Percentiles rank a stretch among this genome's conserved stretches.
These are phyloP conservation scores for Mucor indicus DNA, from an alignment of 371 early-diverging fungal species.

Conservation along the genomic window DNA sequence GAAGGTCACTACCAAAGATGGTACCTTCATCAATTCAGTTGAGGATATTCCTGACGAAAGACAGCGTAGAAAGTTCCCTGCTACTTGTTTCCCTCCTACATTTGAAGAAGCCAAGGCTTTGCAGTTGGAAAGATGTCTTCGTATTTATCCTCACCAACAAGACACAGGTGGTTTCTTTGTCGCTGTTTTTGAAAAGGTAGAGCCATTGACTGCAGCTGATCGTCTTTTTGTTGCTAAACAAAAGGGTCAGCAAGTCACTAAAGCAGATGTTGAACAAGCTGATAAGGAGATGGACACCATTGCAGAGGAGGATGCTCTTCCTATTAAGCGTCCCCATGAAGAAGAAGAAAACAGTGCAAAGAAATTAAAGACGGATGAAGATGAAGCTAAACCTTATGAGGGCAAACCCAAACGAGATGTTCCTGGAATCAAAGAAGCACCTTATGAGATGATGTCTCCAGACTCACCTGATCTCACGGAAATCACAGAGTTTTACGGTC, in stretches of 20 bases:
- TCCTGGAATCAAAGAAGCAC: constrained; percentile 65
- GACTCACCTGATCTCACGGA: constrained; percentile 55
- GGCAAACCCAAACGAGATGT: constrained; percentile 49
- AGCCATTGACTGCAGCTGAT: constrained; percentile 59
- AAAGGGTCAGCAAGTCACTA: constrained; percentile 16
- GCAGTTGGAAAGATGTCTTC: constrained; percentile 53
- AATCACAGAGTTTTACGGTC: constrained; percentile 65
- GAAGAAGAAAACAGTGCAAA: constrained; percentile 6
- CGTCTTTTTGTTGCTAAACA: constrained; percentile 28
- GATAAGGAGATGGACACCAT: constrained; percentile 10
- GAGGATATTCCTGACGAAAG: constrained; percentile 58
- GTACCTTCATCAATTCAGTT: constrained; percentile 48
- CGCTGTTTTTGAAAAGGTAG: constrained; percentile 90
- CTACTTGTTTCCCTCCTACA: constrained; percentile 74
- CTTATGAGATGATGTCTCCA: constrained; percentile 68
- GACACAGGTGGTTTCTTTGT: constrained; percentile 99
- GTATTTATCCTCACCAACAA: constrained; percentile 95
- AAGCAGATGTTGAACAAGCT: constrained; percentile 23
- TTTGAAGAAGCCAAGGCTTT: constrained; percentile 47
- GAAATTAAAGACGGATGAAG: constrained; percentile 18
- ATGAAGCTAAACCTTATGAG: constrained; percentile 7
- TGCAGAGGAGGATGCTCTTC: constrained; percentile 5
- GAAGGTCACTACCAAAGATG: constrained; percentile 78
- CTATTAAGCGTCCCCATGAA: constrained; percentile 16
- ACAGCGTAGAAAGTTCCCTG: constrained; percentile 43